Conservation (phyloP, 73 alveolate genomes). For the Diophrys appendiculata region DNA sequence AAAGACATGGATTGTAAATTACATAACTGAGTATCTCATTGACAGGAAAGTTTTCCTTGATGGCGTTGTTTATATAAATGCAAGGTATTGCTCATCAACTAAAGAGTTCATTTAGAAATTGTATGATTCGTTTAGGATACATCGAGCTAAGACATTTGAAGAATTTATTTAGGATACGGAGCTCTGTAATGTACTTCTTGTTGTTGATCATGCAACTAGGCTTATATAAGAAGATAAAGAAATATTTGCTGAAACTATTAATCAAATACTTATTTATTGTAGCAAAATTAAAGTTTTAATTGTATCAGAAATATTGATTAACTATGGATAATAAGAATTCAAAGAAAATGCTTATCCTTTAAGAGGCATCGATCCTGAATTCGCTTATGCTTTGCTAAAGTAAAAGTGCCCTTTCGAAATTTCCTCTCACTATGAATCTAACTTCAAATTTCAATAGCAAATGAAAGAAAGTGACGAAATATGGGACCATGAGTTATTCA, state of each 20-base stretch:
- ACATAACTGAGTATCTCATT: background rate
- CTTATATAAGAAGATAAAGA: too few relatives aligned
- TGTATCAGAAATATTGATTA: background rate
- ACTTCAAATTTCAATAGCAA: too few relatives aligned
- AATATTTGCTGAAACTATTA: background rate
- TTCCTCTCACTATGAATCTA: background rate
- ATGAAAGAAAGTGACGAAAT: background rate
- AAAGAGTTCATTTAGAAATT: background rate
- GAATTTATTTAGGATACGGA: background rate
- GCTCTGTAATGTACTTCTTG: background rate
- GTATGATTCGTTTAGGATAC: background rate
- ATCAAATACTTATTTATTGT: background rate
- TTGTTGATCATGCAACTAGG: background rate
- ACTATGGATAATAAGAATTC: background rate
- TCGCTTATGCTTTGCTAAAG: background rate
- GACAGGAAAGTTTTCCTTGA: background rate
- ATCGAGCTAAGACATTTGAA: background rate
- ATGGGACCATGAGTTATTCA: background rate
- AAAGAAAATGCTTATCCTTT: background rate
- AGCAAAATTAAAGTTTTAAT: background rate
- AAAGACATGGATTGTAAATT: background rate
- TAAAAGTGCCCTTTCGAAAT: background rate
- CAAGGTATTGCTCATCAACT: background rate
- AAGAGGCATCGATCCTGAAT: background rate
- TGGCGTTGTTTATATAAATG: background rate